Conservation (phyloP, 2,329 filamentous ascomycete genomes). For the Claviceps quebecensis region DNA sequence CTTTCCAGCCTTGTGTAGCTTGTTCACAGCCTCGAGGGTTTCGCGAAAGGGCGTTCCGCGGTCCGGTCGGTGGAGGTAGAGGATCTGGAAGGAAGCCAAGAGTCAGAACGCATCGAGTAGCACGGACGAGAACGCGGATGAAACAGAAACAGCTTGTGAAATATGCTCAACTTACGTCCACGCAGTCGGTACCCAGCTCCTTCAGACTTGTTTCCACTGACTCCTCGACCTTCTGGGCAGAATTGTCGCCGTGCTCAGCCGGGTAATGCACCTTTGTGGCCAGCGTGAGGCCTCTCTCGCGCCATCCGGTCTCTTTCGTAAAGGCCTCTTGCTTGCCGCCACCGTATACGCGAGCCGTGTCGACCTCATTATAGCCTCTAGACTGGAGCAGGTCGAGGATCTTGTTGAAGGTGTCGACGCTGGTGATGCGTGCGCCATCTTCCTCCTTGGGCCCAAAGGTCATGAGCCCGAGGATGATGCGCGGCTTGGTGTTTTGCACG, state of each 20-base stretch:
- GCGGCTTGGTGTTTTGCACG: constrained; percentile 35
- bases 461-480: constrained; percentile 76
- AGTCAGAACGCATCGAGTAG: neutral
- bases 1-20: constrained; percentile 74
- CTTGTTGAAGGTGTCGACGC: constrained; percentile 50
- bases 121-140: neutral
- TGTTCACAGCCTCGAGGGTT: constrained; percentile 63
- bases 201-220: constrained; percentile 54
- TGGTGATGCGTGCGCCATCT: constrained; percentile 57
- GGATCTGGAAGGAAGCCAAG: constrained; percentile 13
- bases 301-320: constrained; percentile 62
- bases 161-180: constrained; percentile 40
- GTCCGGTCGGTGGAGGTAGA: constrained; percentile 30
- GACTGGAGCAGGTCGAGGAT: constrained; percentile 61
- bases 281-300: constrained; percentile 60
- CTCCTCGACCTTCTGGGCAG: constrained; percentile 46
- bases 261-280: constrained; percentile 69
- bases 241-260: constrained; percentile 11
- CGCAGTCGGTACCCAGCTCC: constrained; percentile 56
- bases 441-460: constrained; percentile 57
- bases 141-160: neutral
- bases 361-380: constrained; percentile 72
- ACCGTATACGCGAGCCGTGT: constrained; percentile 67
- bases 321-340: constrained; percentile 64
- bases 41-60: constrained; percentile 62